phyloP scores from a whole-genome alignment of 176 grass and related monocot species.

The Hordeum marinum region DNA sequence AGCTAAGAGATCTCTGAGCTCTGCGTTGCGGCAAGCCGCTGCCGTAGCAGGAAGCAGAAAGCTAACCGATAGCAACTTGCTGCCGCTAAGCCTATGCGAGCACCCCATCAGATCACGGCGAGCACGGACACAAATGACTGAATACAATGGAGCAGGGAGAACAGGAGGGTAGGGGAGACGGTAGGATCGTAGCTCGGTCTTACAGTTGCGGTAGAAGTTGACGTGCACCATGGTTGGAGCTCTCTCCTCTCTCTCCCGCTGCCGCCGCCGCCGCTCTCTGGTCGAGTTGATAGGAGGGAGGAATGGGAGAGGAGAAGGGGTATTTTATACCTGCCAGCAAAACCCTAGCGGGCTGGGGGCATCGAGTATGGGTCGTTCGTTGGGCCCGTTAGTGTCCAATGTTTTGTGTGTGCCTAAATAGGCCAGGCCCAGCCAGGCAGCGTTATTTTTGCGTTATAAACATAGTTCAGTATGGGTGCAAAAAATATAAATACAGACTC shows the following conservation, averaged over 20 bases:
- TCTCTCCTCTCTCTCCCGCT: background rate
- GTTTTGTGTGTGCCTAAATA: too few relatives aligned
- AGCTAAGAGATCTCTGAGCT: background rate
- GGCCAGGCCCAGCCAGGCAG: too few relatives aligned
- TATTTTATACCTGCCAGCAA: constrained; percentile 11
- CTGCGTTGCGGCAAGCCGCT: background rate
- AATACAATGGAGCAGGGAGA: background rate
- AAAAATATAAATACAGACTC: too few relatives aligned
- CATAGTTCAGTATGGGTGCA: too few relatives aligned
- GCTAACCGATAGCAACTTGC: background rate
- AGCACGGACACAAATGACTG: background rate
- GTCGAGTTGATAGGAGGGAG: background rate
- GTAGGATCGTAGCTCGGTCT: background rate
- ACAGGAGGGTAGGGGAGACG: background rate
- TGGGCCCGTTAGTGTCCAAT: background rate
- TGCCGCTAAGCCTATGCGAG: background rate
- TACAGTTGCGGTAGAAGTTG: constrained; percentile 70
- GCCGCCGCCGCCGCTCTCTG: constrained; percentile 26
- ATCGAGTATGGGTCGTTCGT: background rate
- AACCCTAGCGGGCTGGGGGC: constrained; percentile 37
- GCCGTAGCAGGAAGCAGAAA: background rate
- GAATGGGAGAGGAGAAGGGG: background rate
- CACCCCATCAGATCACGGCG: constrained; percentile 1
- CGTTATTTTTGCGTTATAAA: too few relatives aligned
- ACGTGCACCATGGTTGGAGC: constrained; percentile 58